Evolutionary conservation across 768 basidiomycete genomes (phyloP).

Genomic region (Naganishia friedmannii): DNA sequence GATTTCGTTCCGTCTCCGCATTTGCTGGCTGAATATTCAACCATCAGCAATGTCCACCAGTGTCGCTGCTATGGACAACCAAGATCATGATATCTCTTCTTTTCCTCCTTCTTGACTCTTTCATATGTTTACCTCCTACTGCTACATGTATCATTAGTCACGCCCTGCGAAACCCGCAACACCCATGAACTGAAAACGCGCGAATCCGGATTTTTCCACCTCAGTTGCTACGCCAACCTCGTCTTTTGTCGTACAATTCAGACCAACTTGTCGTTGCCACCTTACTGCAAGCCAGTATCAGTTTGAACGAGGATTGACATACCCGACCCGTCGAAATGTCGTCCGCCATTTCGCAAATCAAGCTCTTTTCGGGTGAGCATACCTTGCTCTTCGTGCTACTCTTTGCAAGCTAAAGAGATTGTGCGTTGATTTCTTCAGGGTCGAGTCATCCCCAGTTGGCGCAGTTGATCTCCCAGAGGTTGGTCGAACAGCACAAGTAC

Average conservation of each 20-base stretch:
- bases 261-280: neutral
- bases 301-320: neutral
- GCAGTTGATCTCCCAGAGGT: constrained; percentile 91
- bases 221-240: neutral
- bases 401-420: neutral
- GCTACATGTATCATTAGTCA: constrained; percentile 21
- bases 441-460: constrained; percentile 99
- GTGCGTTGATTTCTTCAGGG: constrained; percentile 57
- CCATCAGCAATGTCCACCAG: neutral
- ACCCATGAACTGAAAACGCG: constrained; percentile 15
- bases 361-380: constrained; percentile 53
- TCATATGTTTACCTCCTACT: neutral
- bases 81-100: constrained; percentile 5
- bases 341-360: constrained; percentile 53
- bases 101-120: neutral
- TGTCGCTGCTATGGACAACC: neutral
- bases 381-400: neutral
- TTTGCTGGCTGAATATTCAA: neutral
- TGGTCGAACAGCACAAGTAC: constrained; percentile 57
- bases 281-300: constrained; percentile 2
- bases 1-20: neutral
- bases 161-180: constrained; percentile 7
- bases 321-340: constrained; percentile 36
- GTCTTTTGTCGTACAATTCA: neutral
- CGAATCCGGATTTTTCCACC: constrained; percentile 7